Evolutionary conservation across 495 filamentous ascomycete species (phyloP), one percentile per base, ranked within the genome.

Genomic region (Thermochaetoides thermophila): DNA sequence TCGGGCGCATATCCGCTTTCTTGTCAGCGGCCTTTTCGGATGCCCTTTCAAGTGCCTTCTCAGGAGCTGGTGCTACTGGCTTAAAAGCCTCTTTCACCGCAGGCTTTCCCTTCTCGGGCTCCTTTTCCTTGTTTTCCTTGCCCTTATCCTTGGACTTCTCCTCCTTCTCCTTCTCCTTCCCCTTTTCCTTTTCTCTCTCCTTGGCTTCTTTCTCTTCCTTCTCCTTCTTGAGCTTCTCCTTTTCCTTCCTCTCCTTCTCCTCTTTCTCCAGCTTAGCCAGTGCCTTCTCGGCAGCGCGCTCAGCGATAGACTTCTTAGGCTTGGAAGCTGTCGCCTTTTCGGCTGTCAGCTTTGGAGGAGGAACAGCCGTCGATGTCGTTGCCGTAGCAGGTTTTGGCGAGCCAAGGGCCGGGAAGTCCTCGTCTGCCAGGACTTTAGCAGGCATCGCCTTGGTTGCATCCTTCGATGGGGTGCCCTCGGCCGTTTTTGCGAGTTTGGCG

Each of bases 391-490:
- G 39, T 17, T 60, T 62, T 31, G 55, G 39, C 6, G 57, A 53
- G 31, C 56, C 56, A 3, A 76, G 57, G 9, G 69, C 66, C 18
- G 71, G 71, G 23, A 76, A 76, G 40, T 76, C 71, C 42, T 74
- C 68, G 23, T 72, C 64, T 35, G 67, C 60, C 22, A 65, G 35
- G 2, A 61, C 32, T 43, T 57, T 57, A 17, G 59, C 52, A 12
- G 51, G 41, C 27, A 68, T 68, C 8, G 57, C 50, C 12, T 49
- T 52, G n/a, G 56, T 52, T 20, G 66, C 64, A 5, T 65, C 53
- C 32, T 61, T 64, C 8, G 64, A 60, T 11, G 66, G 48, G 1
- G 63, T 62, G 20, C 45, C 63, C 12, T 56, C 53, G 2, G 56
- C 53, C 1, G 63, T 31, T 60, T 61, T 44, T 63, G 67, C 7